Base-by-base conservation (phyloP, 2,329 filamentous ascomycete genomes). In the Cladosporium sphaerospermum region DNA sequence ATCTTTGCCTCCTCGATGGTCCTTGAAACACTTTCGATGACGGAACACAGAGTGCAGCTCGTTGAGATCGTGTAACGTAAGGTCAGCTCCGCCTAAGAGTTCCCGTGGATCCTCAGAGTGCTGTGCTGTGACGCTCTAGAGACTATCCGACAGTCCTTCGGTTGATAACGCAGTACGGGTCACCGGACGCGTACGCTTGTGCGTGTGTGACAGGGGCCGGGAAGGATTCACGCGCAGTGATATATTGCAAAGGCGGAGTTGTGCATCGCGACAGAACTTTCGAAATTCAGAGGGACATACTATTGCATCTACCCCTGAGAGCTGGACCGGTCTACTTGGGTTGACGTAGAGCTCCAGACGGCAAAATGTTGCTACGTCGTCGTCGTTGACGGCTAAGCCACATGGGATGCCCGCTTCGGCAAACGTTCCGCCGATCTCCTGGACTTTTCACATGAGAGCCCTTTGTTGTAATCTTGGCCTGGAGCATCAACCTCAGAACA, bases 1-100 rank as follows among this genome's bases (percentile, higher is more conserved):
- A 80, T 80, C 16, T 16, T 42, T 14, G 28, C 40, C 23, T 28
- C 23, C 23, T 28, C 23, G 23, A 28, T 28, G 23, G 23, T 28
- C 23, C 23, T 7, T 28, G 23, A 7, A 7, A 14, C 16, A 16
- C 31, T 8, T 14, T 33, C 45, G 18, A 37, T 16, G 36, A 4
- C n/a, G 14, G 33, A 33, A 18, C 45, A 33, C 9, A 18, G 10
- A 16, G 45, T 48, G 28, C 11, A 28, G 23, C 23, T 28, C 23
- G 23, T 5, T 28, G 23, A 7, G 23, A 28, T 28, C 23, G 23
- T 28, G 23, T 28, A 7, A 7, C 23, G 23, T 7, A 28, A 28
- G 23, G 4, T 28, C 23, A 28, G 23, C 23, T 28, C 23, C 23
- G 23, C 23, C 23, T 28, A 5, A 3, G 23, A 28, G 23, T 28